These are phyloP conservation scores for Parvularia atlantis DNA, from an alignment of 78 protist species.

Conservation along the genomic window DNA sequence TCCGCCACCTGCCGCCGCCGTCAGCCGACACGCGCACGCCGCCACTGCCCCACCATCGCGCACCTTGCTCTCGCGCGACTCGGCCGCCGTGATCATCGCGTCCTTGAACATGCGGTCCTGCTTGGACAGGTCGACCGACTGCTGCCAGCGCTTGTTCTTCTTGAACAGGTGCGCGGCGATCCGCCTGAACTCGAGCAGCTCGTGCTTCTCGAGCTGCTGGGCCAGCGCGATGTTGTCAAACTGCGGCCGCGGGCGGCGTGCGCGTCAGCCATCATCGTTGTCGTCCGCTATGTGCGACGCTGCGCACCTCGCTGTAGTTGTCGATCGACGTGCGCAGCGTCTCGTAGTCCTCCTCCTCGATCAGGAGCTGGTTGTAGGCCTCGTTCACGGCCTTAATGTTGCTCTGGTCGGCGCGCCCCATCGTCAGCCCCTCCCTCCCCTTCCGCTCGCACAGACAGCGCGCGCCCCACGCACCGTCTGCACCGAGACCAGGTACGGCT, in stretches of 20 bases:
- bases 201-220: conserved; percentile 75
- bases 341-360: conserved; percentile 94
- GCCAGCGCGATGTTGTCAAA: conserved; percentile 89
- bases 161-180: conserved; percentile 87
- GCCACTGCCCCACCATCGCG: too few relatives aligned
- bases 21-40: too few relatives aligned
- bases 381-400: conserved; percentile 75
- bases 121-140: conserved; percentile 88
- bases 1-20: conserved; percentile 77
- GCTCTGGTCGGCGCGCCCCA: too few relatives aligned
- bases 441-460: too few relatives aligned
- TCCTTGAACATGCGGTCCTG: conserved; percentile 50
- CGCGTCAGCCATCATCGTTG: too few relatives aligned
- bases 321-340: conserved; percentile 78
- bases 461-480: too few relatives aligned
- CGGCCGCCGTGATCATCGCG: conserved; percentile 94
- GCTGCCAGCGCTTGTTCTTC: conserved; percentile 47
- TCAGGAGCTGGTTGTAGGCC: conserved; percentile 83
- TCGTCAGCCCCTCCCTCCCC: too few relatives aligned
- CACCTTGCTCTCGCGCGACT: conserved; percentile 56
- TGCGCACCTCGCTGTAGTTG: conserved; percentile 35
- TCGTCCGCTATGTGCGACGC: too few relatives aligned
- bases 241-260: too few relatives aligned
- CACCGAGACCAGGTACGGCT: conserved; percentile 70
- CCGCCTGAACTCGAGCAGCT: conserved; percentile 90